Percentiles rank a stretch among this genome's conserved stretches.
Conservation (phyloP, 2,329 filamentous ascomycete species). For the Fusarium sp. region DNA sequence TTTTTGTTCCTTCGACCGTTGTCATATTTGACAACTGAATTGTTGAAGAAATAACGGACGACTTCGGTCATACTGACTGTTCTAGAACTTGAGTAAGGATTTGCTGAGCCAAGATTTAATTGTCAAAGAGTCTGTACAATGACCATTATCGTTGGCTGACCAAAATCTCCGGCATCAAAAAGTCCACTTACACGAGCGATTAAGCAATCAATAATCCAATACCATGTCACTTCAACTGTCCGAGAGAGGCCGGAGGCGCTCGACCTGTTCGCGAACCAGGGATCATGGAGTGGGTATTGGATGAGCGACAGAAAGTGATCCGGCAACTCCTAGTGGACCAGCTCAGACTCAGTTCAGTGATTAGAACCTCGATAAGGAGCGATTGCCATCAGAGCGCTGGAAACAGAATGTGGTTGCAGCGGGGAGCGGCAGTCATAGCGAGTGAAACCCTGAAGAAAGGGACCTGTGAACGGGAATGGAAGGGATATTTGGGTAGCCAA, state of each 20-base stretch:
- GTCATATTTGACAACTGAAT: constrained; percentile 1
- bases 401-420: constrained; percentile 22
- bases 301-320: not conserved
- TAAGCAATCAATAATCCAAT: not conserved
- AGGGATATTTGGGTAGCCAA: not conserved
- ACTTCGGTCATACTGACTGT: not conserved
- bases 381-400: constrained; percentile 14
- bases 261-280: not conserved
- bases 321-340: constrained; percentile 27
- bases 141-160: not conserved
- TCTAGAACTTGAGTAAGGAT: not conserved
- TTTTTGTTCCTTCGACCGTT: constrained; percentile 26
- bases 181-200: not conserved
- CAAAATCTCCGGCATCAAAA: not conserved
- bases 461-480: constrained; percentile 4
- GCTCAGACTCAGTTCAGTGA: not conserved
- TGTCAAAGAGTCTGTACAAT: not conserved
- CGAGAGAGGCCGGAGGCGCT: constrained; percentile 33
- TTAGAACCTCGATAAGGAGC: not conserved
- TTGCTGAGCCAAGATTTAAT: not conserved
- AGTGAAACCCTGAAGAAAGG: not conserved
- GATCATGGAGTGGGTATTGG: constrained; percentile 19
- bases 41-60: not conserved
- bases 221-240: not conserved
- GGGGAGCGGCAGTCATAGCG: constrained; percentile 24